phyloP scores from a whole-genome alignment of 208 protist species.

The Angomonas ambiguus region DNA sequence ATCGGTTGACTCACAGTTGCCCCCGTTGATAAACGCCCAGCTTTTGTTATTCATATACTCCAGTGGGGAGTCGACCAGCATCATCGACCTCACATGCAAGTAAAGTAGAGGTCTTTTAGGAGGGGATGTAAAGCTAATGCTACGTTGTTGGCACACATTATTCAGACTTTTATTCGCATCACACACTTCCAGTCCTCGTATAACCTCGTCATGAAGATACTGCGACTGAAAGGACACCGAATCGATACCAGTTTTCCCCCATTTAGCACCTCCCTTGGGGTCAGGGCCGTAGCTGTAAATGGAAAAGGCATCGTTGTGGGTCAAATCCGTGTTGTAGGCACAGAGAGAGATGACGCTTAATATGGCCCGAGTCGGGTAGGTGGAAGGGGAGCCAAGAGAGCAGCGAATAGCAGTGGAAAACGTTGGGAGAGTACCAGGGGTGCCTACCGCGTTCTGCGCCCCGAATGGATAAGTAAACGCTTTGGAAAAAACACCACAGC shows the following conservation, averaged over 20 bases:
- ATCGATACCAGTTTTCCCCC: constrained; percentile 19
- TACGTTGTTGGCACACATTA: constrained; percentile 15
- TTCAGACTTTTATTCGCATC: constrained; percentile 14
- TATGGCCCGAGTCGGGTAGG: constrained; percentile 8
- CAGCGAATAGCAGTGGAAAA: constrained; percentile 25
- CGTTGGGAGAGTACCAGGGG: constrained; percentile 18
- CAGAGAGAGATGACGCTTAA: constrained; percentile 42
- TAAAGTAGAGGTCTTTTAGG: constrained; percentile 20
- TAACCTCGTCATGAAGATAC: constrained; percentile 28
- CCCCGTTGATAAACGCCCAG: constrained; percentile 37
- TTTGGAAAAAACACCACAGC: constrained; percentile 24
- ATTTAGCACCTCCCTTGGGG: constrained; percentile 18
- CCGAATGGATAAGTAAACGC: constrained; percentile 30
- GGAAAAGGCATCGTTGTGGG: constrained; percentile 23
- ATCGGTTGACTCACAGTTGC: not conserved
- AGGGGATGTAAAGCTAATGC: constrained; percentile 16
- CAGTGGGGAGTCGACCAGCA: constrained; percentile 21
- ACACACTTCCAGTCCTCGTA: constrained; percentile 26
- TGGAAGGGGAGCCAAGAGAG: constrained; percentile 31
- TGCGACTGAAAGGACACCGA: constrained; percentile 22
- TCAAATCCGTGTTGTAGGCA: constrained; percentile 36
- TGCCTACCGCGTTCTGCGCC: constrained; percentile 18
- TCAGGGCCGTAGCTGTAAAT: constrained; percentile 37
- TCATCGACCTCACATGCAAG: constrained; percentile 30
- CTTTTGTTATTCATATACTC: constrained; percentile 36